Evolutionary conservation across 2,329 filamentous ascomycete genomes (phyloP), one percentile per base, ranked within the genome.

Genomic region (Didymosphaeria variabile): DNA sequence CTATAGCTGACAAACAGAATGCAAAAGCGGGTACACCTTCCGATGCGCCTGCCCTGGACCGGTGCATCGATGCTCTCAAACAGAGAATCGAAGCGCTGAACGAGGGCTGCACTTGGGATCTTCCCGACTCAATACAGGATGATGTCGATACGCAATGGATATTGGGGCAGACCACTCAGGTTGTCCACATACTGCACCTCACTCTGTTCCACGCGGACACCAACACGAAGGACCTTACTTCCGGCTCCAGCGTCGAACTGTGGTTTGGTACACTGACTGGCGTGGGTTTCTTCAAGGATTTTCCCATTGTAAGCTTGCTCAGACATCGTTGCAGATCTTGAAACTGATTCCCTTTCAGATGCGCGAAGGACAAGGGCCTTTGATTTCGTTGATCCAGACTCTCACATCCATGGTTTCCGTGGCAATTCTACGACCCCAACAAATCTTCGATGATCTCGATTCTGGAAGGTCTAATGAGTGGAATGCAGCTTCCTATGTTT

Each of bases 181-280:
- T 90, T 46, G 82, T 91, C 42, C 91, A 95, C 72, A 85, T 90
- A 44, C 82, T 95, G 77, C 89, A 92, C 52, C 83, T 93, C 17
- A 80, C 93, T 26, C 91, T 94, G 68, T 85, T 92, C 66, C 83
- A 91, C 21, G 79, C 93, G 36, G 89, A 91, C 64, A 79, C 86
- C 50, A 84, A 68, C 6, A 63, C 62, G 15, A 67, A 73, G 38
- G 74, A 67, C 57, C 79, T 75, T 49, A 57, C 77, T 47, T 62
- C 72, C 36, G 62, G 71, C 51, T 63, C 66, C n/a, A 74, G 70
- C 15, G 69, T 78, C 34, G 71, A 76, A 36, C 67, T 72, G 31
- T 79, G 76, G 75, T 74, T 77, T 60, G 65, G 65, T 6, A 69
- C 67, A 13, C 68, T 75, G 54, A 54, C 64, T 60, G 64, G 67